Conservation (phyloP, 148 eudicot genomes). For the Persicaria maculosa region DNA sequence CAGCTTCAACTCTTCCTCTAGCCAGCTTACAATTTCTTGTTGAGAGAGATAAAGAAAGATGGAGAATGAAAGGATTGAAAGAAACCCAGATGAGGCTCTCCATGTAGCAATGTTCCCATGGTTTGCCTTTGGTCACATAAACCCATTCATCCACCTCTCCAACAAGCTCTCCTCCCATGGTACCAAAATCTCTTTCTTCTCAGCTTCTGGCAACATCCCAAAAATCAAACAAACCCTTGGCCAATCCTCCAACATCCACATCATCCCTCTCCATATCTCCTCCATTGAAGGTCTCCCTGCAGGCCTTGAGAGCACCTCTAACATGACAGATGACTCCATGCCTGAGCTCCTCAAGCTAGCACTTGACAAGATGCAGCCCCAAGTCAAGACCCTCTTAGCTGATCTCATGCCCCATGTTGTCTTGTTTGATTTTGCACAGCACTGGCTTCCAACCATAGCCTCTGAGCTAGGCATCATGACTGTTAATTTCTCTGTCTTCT, state of each 20-base stretch:
- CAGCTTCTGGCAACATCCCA: conserved; percentile 27
- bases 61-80: background rate
- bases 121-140: conserved; percentile 59
- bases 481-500: conserved; percentile 30
- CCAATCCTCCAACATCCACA: conserved; percentile 13
- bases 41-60: background rate
- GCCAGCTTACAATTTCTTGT: background rate
- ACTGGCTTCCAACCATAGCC: conserved; percentile 42
- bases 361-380: conserved; percentile 47
- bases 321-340: conserved; percentile 15
- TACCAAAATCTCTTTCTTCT: conserved; percentile 33
- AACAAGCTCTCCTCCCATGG: conserved; percentile 41
- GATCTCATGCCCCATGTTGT: conserved; percentile 33
- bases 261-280: conserved; percentile 37
- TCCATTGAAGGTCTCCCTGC: conserved; percentile 28
- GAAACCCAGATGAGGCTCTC: conserved; percentile 4
- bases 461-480: conserved; percentile 33
- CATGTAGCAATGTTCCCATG: conserved; percentile 51
- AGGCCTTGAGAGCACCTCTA: conserved; percentile 35
- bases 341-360: conserved; percentile 36
- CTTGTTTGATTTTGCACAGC: conserved; percentile 39
- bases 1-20: background rate
- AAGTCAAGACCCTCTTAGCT: conserved; percentile 25
- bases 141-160: conserved; percentile 46
- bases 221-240: conserved; percentile 27